phyloP scores from a whole-genome alignment of 2,329 filamentous ascomycete species.

The Colletotrichum lentis region DNA sequence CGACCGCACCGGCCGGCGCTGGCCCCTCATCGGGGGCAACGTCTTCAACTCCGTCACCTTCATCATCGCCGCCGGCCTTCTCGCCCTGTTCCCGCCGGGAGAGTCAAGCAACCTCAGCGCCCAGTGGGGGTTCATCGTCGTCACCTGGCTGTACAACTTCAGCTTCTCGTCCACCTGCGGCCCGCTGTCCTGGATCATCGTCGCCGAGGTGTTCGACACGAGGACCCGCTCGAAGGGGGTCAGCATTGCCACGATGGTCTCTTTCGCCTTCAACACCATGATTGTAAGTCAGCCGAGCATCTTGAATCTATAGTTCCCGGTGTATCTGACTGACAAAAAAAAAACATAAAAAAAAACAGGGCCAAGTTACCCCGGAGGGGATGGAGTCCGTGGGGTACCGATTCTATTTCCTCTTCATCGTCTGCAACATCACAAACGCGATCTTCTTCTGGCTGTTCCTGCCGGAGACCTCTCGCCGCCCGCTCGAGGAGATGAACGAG shows the following conservation, averaged over 20 bases:
- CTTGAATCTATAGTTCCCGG: conserved; percentile 61
- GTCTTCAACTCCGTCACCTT: conserved; percentile 75
- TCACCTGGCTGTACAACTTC: conserved; percentile 84
- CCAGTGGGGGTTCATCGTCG: conserved; percentile 73
- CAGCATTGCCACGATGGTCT: conserved; percentile 75
- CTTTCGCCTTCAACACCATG: conserved; percentile 80
- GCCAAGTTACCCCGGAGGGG: conserved; percentile 19
- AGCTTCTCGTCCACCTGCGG: conserved; percentile 72
- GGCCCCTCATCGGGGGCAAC: conserved; percentile 76
- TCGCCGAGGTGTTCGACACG: conserved; percentile 80
- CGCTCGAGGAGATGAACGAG: conserved; percentile 74
- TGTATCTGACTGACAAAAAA: too few relatives aligned
- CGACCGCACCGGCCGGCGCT: conserved; percentile 74
- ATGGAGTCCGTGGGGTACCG: conserved; percentile 16
- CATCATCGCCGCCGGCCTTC: conserved; percentile 68
- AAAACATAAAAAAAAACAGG: too few relatives aligned
- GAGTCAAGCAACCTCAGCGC: conserved; percentile 47
- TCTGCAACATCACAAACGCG: conserved; percentile 67
- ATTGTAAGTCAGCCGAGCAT: conserved; percentile 64
- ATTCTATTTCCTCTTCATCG: conserved; percentile 29
- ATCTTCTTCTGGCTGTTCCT: conserved; percentile 68
- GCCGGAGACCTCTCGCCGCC: conserved; percentile 69
- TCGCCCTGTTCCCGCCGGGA: conserved; percentile 66
- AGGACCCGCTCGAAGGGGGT: conserved; percentile 78
- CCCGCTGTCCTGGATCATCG: conserved; percentile 69